These are phyloP conservation scores for Phoma herbarum DNA, from an alignment of 2,329 filamentous ascomycete genomes.

Conservation along the genomic window DNA sequence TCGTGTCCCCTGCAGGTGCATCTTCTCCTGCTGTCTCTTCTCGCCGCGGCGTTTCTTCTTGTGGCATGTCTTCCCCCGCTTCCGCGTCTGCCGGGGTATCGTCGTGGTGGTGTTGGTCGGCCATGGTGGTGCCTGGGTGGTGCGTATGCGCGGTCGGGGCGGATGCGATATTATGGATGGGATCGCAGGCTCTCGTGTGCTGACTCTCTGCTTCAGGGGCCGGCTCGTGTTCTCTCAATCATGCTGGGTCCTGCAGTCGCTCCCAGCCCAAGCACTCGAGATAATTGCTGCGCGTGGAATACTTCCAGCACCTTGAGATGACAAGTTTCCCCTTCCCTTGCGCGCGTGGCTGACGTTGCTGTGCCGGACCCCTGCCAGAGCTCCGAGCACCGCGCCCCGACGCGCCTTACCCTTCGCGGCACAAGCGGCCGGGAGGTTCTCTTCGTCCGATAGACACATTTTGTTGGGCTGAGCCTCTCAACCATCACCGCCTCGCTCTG, in stretches of 20 bases:
- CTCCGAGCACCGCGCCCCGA: background rate
- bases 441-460: conserved; percentile 32
- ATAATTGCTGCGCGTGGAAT: background rate
- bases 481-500: conserved; percentile 20
- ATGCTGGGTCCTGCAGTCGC: background rate
- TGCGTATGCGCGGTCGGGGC: background rate
- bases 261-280: background rate
- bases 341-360: conserved; percentile 8
- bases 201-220: conserved; percentile 9
- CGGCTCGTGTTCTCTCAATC: background rate
- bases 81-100: background rate
- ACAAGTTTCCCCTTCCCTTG: conserved; percentile 21
- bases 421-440: background rate
- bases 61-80: background rate
- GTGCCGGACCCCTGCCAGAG: conserved; percentile 4
- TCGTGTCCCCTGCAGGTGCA: background rate
- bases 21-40: too few relatives aligned
- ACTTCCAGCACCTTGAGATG: background rate
- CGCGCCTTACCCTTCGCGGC: conserved; percentile 27
- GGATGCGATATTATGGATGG: background rate
- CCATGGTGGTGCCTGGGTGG: conserved; percentile 39
- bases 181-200: background rate
- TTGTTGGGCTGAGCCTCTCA: conserved; percentile 43
- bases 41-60: background rate
- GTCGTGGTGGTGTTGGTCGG: conserved; percentile 40